These are phyloP conservation scores for Alternaria atra DNA, from an alignment of 2,329 filamentous ascomycete genomes.

Conservation along the genomic window DNA sequence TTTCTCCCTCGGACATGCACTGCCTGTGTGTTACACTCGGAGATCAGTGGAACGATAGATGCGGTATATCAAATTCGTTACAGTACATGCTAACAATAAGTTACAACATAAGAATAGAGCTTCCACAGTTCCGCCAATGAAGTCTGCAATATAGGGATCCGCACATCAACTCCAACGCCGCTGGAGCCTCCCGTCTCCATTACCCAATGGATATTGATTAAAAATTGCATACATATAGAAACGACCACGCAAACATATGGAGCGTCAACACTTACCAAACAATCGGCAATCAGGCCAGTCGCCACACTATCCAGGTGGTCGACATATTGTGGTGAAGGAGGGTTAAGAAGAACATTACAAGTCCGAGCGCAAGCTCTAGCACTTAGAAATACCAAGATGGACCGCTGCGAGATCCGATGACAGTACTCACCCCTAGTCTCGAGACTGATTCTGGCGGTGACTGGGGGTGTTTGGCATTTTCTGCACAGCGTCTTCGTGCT, in stretches of 20 bases:
- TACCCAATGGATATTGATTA: not conserved
- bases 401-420: not conserved
- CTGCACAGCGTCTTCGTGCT: constrained; percentile 2
- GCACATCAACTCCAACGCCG: not conserved
- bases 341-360: not conserved
- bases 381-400: not conserved
- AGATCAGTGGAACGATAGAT: not conserved
- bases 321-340: not conserved
- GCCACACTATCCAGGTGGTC: constrained; percentile 3
- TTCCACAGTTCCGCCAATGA: not conserved
- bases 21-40: not conserved
- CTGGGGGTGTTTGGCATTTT: not conserved
- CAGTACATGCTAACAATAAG: constrained; percentile 3
- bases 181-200: not conserved
- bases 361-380: not conserved
- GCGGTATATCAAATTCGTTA: not conserved
- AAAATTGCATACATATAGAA: not conserved
- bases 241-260: not conserved
- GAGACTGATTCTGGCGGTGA: not conserved
- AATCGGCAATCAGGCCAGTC: not conserved
- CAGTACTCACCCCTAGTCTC: not conserved
- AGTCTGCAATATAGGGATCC: not conserved
- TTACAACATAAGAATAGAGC: not conserved
- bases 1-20: not conserved
- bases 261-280: not conserved